Evolutionary conservation across 805 yeast genomes (phyloP), one percentile per base, ranked within the genome.

Genomic region (Candida caryicola): DNA sequence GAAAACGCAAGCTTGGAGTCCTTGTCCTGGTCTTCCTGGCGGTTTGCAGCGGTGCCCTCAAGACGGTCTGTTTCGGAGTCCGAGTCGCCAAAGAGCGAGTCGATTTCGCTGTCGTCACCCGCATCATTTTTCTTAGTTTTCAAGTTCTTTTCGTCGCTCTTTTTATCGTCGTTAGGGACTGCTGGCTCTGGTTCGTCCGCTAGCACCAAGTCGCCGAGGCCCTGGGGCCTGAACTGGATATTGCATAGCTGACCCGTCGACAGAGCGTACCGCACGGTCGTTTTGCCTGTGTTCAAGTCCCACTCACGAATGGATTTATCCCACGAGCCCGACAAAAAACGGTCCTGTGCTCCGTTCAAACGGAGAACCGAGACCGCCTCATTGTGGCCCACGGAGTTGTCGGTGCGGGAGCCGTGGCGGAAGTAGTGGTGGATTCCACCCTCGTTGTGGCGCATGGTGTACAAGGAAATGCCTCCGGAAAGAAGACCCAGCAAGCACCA

Each of bases 251-350:
- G 97, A 2, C 96, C 93, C 0, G 85, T 69, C 23, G 81, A 70
- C 1, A 79, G 81, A 2, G 59, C 50, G 53, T 71, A 87, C 18
- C 71, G 58, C 9, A 71, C 71, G 2, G 69, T 52, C 7, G 69
- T 57, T 13, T 66, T 59, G 1, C 97, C 96, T 0, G 83, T 75
- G 47, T 86, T 74, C 43, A 93, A 67, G 60, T 93, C 99, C 96
- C 97, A 91, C 46, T 82, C 77, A 5, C 79, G 59, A 1, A 91
- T 73, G 15, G 75, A 68, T 59, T 78, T 83, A 64, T 93, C 99
- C 99, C 98, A 93, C 13, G 88, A 75, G 0, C 96, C 97, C 36
- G 93, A 81, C 14, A 91, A 49, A 33, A 89, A 81, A 31, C 66
- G 62, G 31, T 74, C 74, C 51, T 91, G 91, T 5, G 62, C 63